Evolutionary conservation across 2,329 filamentous ascomycete species (phyloP).

Genomic region (Stachybotrys chlorohalonatus): DNA sequence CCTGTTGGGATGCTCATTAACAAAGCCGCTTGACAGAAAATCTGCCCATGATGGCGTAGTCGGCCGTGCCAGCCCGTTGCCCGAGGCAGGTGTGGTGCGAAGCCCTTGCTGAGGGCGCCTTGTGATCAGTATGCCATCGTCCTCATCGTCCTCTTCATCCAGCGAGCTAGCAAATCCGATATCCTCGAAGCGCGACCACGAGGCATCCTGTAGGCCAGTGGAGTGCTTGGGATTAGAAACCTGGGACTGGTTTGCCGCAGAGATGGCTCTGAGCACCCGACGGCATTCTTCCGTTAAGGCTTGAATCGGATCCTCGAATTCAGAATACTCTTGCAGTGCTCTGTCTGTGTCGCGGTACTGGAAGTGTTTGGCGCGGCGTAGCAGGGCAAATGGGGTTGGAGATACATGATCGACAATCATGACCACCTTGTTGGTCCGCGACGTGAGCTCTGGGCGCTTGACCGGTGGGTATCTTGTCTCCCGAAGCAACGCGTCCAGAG

Average conservation of each 20-base stretch:
- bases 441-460: slow-evolving; percentile 65
- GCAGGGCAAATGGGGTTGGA: slow-evolving; percentile 82
- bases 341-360: slow-evolving; percentile 85
- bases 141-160: slow-evolving; percentile 61
- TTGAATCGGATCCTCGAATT: slow-evolving; percentile 79
- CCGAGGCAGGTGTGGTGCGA: slow-evolving; percentile 57
- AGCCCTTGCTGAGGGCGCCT: slow-evolving; percentile 39
- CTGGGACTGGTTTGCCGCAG: slow-evolving; percentile 78
- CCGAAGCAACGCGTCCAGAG: slow-evolving; percentile 79
- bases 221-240: slow-evolving; percentile 62
- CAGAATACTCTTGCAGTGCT: slow-evolving; percentile 76
- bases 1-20: slow-evolving; percentile 60
- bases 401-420: slow-evolving; percentile 97
- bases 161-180: slow-evolving; percentile 76
- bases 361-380: slow-evolving; percentile 88
- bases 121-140: slow-evolving; percentile 35
- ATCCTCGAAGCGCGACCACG: slow-evolving; percentile 95
- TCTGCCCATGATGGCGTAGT: slow-evolving; percentile 98
- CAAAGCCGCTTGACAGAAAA: slow-evolving; percentile 88
- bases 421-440: slow-evolving; percentile 76
- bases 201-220: slow-evolving; percentile 70
- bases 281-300: slow-evolving; percentile 90
- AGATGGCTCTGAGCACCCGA: slow-evolving; percentile 81
- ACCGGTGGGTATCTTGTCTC: slow-evolving; percentile 93
- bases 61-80: slow-evolving; percentile 64